phyloP scores from a whole-genome alignment of 306 rosid species.

The Quercus aquifolioides region DNA sequence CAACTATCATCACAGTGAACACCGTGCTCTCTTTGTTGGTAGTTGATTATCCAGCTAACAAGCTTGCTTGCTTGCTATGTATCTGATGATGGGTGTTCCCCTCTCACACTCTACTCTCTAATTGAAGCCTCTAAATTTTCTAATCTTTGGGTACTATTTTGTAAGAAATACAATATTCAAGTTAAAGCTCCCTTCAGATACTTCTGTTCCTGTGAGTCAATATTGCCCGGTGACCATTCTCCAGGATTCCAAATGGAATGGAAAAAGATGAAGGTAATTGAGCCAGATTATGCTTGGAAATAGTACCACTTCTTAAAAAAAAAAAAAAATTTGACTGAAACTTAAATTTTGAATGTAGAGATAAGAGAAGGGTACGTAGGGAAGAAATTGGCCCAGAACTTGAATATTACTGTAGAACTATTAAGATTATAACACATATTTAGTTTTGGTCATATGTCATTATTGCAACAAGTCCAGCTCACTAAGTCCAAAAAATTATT shows the following conservation, averaged over 20 bases:
- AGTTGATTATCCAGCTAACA: conserved; percentile 68
- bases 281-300: no score
- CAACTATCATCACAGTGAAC: conserved; percentile 62
- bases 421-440: no score
- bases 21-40: conserved; percentile 68
- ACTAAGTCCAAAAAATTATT: no score
- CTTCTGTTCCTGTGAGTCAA: conserved; percentile 16
- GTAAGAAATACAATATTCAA: conserved; percentile 49
- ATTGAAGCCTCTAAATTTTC: conserved; percentile 58
- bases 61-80: conserved; percentile 77
- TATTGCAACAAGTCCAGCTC: no score
- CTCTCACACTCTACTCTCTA: conserved; percentile 43
- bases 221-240: not conserved
- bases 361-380: no score
- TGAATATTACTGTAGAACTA: no score
- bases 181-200: conserved; percentile 63
- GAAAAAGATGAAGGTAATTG: conserved; percentile 36
- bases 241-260: conserved; percentile 32
- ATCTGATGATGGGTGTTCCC: conserved; percentile 76
- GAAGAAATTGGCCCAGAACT: no score
- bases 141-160: conserved; percentile 58
- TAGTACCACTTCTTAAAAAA: no score
- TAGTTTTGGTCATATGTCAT: no score
- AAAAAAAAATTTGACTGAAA: no score
- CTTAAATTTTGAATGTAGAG: no score